Evolutionary conservation across 2,329 filamentous ascomycete genomes (phyloP).

Genomic region (Hypomyces rosellus): DNA sequence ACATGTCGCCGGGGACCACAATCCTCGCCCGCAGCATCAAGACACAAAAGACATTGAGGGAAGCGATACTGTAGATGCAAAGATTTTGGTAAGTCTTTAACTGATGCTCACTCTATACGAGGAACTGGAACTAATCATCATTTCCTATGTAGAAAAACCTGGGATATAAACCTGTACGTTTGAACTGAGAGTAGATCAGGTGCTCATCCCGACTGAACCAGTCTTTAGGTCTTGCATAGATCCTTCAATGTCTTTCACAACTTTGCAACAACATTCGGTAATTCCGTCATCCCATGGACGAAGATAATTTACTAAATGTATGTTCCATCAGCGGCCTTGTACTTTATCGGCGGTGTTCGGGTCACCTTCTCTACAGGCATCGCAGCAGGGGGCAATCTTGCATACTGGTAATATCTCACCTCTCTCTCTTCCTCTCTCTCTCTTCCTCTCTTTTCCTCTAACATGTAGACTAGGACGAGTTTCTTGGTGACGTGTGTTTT

Average conservation of each 20-base stretch:
- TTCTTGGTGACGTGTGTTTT: slow-evolving; percentile 55
- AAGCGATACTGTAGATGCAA: neutral
- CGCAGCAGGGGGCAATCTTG: slow-evolving; percentile 52
- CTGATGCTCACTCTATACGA: neutral
- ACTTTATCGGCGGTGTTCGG: slow-evolving; percentile 54
- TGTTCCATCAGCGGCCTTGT: slow-evolving; percentile 44
- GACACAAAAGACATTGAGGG: neutral
- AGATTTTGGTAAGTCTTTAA: neutral
- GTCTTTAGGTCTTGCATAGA: slow-evolving; percentile 45
- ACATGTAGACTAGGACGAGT: slow-evolving; percentile 41
- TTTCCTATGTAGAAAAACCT: slow-evolving; percentile 15
- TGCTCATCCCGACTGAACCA: neutral
- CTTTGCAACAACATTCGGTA: slow-evolving; percentile 54
- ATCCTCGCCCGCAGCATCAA: too few relatives aligned
- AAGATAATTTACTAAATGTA: neutral
- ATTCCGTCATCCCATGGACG: slow-evolving; percentile 5
- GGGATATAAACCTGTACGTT: slow-evolving; percentile 21
- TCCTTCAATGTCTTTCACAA: slow-evolving; percentile 53
- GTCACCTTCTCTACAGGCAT: slow-evolving; percentile 58
- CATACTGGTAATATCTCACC: slow-evolving; percentile 44
- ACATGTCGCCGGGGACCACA: too few relatives aligned
- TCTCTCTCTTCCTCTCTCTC: neutral
- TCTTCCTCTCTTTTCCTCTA: neutral
- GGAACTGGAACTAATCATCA: neutral
- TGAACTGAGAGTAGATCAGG: neutral